Evolutionary conservation across 768 basidiomycete genomes (phyloP), one percentile per base, ranked within the genome.

Genomic region (Termitomyces sp.): DNA sequence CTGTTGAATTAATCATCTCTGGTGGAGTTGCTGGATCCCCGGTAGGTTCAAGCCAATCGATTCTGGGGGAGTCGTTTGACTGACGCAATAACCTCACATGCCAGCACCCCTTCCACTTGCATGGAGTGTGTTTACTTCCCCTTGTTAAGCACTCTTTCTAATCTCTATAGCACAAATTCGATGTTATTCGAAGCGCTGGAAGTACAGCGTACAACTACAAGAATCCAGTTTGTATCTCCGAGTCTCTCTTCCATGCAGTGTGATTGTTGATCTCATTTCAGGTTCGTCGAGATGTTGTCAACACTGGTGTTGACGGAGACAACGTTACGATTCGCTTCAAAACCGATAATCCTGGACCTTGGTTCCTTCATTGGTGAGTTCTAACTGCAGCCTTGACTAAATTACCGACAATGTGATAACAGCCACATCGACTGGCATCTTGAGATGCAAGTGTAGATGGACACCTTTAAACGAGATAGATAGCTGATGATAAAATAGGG

Each of bases 1-100:
- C 74, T 26, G 70, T 84, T 51, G 81, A 84, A 57, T 37, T 83
- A 7, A 72, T 70, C 10, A 68, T 81, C 41, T 69, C 74, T 8
- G 73, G 73, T 51, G 69, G 68, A 34, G 46, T 64, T 5, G 22
- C 48, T n/a, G 72, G 69, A 26, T 72, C 57, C 65, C 77, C 67
- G 49, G 66, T 69, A 48, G 26, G 66, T 60, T 13, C 9, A 37
- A 13, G 26, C 20, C 18, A 18, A 12, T 20, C 12, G 22, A 9
- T 31, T 33, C n/a, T 8, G 5, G 5, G 37, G 15, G 36, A 33
- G n/a, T 4, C 6, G 22, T 50, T 15, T 75, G 12, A 26, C 15
- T 55, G 16, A 49, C 47, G 2, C 49, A 12, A n/a, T 6, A 8
- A 34, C 20, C 10, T 24, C 8, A 13, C 7, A 37, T 15, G 24